Percentiles rank a stretch among this genome's conserved stretches.
Conservation (phyloP, 2,329 filamentous ascomycete species). For the Fusarium anthophilum region DNA sequence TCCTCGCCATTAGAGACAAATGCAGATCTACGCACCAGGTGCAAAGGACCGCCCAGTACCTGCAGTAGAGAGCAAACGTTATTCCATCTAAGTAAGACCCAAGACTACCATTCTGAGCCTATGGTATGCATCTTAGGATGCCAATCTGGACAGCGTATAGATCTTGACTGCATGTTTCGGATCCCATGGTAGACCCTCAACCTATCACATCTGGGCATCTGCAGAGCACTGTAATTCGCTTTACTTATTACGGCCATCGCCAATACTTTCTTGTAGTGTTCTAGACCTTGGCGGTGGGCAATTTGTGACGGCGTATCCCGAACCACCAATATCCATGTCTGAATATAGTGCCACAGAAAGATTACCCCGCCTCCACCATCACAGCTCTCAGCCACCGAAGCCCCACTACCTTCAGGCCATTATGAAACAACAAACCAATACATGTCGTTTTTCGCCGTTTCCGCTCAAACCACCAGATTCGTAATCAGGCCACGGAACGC, state of each 20-base stretch:
- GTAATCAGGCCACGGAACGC: neutral
- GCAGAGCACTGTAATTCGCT: neutral
- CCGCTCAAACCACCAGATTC: too few species aligned
- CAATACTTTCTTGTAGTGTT: neutral
- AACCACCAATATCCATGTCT: neutral
- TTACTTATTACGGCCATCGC: neutral
- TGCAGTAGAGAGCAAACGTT: fast-evolving
- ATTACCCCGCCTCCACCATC: neutral
- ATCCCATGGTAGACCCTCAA: neutral
- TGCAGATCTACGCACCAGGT: neutral
- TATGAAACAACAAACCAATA: too few species aligned
- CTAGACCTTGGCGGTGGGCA: neutral
- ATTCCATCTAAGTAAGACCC: neutral
- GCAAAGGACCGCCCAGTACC: too few species aligned
- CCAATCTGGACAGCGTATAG: neutral
- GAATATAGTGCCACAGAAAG: neutral
- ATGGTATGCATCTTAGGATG: neutral
- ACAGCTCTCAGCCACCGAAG: too few species aligned
- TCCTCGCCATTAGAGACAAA: neutral
- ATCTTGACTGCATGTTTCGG: neutral
- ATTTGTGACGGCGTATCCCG: neutral
- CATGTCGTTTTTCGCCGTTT: too few species aligned
- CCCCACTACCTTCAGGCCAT: too few species aligned
- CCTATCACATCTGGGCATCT: neutral
- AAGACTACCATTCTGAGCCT: too few species aligned